Evolutionary conservation across 306 rosid genomes (phyloP).

Genomic region (Malus sieversii): DNA sequence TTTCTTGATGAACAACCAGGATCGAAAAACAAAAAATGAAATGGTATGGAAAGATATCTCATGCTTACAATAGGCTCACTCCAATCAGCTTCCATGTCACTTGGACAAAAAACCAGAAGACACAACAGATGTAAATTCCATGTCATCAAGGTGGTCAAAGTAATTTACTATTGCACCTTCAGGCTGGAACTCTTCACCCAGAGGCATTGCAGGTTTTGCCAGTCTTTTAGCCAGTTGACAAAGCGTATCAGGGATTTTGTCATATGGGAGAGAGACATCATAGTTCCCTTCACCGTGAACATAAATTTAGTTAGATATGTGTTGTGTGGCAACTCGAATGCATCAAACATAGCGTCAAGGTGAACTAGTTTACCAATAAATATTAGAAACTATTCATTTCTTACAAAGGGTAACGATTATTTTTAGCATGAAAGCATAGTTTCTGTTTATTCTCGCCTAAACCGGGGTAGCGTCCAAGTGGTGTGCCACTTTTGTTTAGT

Average conservation of each 20-base stretch:
- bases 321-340: background rate
- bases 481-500: background rate
- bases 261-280: constrained; percentile 63
- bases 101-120: constrained; percentile 14
- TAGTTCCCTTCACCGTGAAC: constrained; percentile 56
- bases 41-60: constrained; percentile 38
- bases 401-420: background rate
- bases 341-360: background rate
- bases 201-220: constrained; percentile 81
- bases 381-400: background rate
- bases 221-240: constrained; percentile 61
- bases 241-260: constrained; percentile 68
- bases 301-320: constrained; percentile 1
- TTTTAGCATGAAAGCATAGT: background rate
- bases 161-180: constrained; percentile 95
- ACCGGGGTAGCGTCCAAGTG: background rate
- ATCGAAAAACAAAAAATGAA: background rate
- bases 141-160: constrained; percentile 32
- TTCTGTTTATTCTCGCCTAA: background rate
- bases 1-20: background rate
- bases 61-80: constrained; percentile 81
- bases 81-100: constrained; percentile 98
- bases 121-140: background rate
- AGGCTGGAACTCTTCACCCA: constrained; percentile 71
- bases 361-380: background rate